These are phyloP conservation scores for Nakazawaea wyomingensis DNA, from an alignment of 805 yeast species.

Conservation along the genomic window DNA sequence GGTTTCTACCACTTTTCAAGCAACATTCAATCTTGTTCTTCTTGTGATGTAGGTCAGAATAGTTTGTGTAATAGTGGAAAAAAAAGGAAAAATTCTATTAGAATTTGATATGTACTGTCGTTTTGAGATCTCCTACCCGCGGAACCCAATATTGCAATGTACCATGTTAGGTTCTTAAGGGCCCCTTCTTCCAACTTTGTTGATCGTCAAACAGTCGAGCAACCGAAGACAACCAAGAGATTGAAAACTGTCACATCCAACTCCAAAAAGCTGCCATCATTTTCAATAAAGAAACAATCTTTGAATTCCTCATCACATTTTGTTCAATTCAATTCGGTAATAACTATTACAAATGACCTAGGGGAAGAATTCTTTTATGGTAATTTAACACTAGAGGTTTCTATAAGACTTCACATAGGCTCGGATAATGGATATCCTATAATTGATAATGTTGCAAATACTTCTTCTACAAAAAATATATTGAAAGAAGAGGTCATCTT, in stretches of 20 bases:
- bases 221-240: conserved; percentile 16
- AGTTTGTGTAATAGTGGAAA: no score
- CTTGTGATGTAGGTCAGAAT: no score
- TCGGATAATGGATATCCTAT: no score
- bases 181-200: conserved; percentile 20
- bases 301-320: not conserved
- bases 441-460: no score
- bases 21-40: no score
- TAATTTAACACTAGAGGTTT: conserved; percentile 13
- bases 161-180: conserved; percentile 30
- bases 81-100: no score
- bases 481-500: not conserved
- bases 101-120: no score
- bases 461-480: not conserved
- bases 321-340: conserved; percentile 12
- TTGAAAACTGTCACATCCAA: not conserved
- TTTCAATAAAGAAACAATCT: not conserved
- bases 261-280: not conserved
- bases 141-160: conserved; percentile 24
- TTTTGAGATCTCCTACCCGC: no score
- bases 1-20: no score
- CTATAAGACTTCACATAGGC: not conserved
- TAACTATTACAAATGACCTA: conserved; percentile 32
- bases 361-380: conserved; percentile 36
- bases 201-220: conserved; percentile 13